Percentiles rank a stretch among this genome's conserved stretches.
Conservation (phyloP, 2,329 filamentous ascomycete species). For the Uncinocarpus reesii region DNA sequence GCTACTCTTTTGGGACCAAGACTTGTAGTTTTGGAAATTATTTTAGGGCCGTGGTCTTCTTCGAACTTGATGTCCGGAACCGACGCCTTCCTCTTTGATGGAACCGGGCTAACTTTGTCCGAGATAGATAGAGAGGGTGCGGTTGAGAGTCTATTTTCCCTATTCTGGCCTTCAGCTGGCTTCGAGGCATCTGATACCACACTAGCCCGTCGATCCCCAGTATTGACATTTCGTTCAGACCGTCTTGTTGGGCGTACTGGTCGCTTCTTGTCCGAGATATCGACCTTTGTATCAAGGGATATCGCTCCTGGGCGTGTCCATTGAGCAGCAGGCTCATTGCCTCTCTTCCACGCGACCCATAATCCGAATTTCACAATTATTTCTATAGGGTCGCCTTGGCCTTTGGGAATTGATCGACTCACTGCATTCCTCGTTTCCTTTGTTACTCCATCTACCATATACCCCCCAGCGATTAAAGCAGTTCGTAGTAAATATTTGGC, state of each 20-base stretch:
- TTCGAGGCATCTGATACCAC: constrained; percentile 24
- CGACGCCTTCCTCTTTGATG: constrained; percentile 17
- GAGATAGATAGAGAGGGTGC: constrained; percentile 19
- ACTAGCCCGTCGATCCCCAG: constrained; percentile 29
- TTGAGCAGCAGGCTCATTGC: constrained; percentile 51
- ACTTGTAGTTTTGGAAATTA: constrained; percentile 35
- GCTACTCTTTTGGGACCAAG: constrained; percentile 50
- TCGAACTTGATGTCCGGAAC: constrained; percentile 24
- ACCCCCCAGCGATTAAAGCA: constrained; percentile 51
- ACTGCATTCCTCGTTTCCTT: constrained; percentile 50
- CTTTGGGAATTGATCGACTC: constrained; percentile 53
- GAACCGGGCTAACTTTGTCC: constrained; percentile 21
- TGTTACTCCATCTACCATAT: constrained; percentile 50
- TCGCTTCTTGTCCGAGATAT: constrained; percentile 44
- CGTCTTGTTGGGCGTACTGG: constrained; percentile 47
- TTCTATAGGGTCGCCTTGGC: constrained; percentile 50
- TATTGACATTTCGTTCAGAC: constrained; percentile 43
- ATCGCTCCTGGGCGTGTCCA: constrained; percentile 52
- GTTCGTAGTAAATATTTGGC: constrained; percentile 53
- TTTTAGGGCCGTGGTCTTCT: constrained; percentile 5
- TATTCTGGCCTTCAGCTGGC: constrained; percentile 1
- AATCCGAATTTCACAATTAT: constrained; percentile 51
- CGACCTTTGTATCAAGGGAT: constrained; percentile 41
- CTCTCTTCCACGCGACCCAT: constrained; percentile 59
- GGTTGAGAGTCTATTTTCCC: constrained; percentile 6